Percentiles rank a stretch among this genome's conserved stretches.
Conservation (phyloP, 2,329 filamentous ascomycete genomes). For the Alternaria ethzedia region DNA sequence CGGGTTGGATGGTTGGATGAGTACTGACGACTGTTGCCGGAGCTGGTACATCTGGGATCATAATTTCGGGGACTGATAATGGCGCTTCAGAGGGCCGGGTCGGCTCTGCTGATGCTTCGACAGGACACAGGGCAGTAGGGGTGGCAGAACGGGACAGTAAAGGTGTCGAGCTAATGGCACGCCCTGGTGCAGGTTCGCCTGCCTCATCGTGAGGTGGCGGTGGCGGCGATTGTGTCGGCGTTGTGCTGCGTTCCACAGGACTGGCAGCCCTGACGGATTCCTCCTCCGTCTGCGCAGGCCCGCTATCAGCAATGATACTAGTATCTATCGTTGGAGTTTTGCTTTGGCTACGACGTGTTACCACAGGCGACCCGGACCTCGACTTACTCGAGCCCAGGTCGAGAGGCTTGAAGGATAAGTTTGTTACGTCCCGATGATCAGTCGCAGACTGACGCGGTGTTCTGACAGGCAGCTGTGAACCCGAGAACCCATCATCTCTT, state of each 20-base stretch:
- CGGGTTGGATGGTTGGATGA: background rate
- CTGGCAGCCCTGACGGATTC: background rate
- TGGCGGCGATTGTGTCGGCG: background rate
- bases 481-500: background rate
- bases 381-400: background rate
- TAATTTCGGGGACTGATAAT: background rate
- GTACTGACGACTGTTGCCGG: background rate
- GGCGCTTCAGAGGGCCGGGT: background rate
- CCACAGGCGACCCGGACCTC: background rate
- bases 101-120: background rate
- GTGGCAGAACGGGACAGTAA: background rate
- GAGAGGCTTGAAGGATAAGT: background rate
- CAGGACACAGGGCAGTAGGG: background rate
- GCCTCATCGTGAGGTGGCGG: background rate
- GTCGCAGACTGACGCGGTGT: background rate
- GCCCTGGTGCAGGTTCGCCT: background rate
- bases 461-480: background rate
- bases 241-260: background rate
- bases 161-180: background rate
- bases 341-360: background rate
- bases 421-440: background rate
- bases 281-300: background rate
- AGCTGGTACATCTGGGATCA: background rate
- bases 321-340: background rate
- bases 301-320: background rate